Evolutionary conservation across 1,284 basidiomycete genomes (phyloP).

Genomic region (Moniliella sp.): DNA sequence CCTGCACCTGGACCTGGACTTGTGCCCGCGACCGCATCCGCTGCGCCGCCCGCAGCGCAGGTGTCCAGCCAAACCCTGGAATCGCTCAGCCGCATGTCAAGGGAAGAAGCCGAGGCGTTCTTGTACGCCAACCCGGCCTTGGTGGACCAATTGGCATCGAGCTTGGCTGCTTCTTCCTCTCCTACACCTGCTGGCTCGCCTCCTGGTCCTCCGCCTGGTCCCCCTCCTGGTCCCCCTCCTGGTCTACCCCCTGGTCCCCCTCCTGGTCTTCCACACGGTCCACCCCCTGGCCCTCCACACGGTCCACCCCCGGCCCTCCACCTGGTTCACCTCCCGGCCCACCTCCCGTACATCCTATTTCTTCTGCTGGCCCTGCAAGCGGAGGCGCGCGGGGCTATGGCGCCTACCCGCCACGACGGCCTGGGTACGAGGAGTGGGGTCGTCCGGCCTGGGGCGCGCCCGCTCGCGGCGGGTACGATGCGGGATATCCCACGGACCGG

Average conservation of each 20-base stretch:
- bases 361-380: not conserved
- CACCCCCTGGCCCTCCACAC: too few species aligned
- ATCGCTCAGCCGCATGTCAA: not conserved
- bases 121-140: conserved; percentile 2
- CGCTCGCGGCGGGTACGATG: too few species aligned
- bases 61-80: conserved; percentile 1
- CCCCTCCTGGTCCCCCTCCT: too few species aligned
- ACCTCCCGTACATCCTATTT: not conserved
- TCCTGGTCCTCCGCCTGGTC: too few species aligned
- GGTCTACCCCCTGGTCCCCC: too few species aligned
- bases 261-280: not conserved
- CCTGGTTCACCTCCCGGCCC: too few species aligned
- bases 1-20: not conserved
- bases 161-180: too few species aligned
- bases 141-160: conserved; percentile 4
- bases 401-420: too few species aligned
- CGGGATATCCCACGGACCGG: too few species aligned
- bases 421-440: too few species aligned
- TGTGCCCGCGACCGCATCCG: not conserved
- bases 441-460: too few species aligned
- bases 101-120: conserved; percentile 1
- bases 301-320: not conserved
- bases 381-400: not conserved
- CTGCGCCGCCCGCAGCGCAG: not conserved
- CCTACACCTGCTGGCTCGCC: too few species aligned